Conservation (phyloP, 768 basidiomycete genomes). For the Tulasnella sp. region DNA sequence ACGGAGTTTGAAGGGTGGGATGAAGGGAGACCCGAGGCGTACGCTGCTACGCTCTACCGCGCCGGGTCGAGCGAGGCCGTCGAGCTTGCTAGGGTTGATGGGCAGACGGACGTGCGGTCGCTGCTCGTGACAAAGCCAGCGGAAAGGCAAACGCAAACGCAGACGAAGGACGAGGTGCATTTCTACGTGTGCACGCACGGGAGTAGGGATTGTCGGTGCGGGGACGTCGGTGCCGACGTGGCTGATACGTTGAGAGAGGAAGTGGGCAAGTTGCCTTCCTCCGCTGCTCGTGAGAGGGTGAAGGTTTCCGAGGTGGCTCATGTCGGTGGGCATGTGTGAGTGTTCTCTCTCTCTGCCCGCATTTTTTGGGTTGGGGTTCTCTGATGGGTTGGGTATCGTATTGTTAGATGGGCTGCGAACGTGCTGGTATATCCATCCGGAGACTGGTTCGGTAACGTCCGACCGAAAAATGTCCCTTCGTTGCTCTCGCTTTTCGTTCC, state of each 20-base stretch:
- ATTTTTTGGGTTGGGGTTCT: no score
- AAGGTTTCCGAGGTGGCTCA: conserved; percentile 17
- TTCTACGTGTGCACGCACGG: conserved; percentile 24
- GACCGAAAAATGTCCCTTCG: conserved; percentile 12
- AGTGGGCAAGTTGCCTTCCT: conserved; percentile 4
- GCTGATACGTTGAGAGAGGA: conserved; percentile 15
- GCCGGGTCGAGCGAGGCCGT: not conserved
- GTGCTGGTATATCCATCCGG: conserved; percentile 4
- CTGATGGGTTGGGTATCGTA: no score
- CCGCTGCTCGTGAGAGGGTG: conserved; percentile 11
- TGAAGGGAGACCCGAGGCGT: conserved; percentile 12
- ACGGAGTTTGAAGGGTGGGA: conserved; percentile 11
- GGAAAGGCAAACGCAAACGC: not conserved
- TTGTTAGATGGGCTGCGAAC: conserved; percentile 13
- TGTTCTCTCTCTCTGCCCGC: conserved; percentile 15
- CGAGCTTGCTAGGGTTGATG: not conserved
- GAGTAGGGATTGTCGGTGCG: conserved; percentile 22
- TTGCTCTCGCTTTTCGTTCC: conserved; percentile 10
- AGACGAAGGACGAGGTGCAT: not conserved
- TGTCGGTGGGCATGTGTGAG: conserved; percentile 21
- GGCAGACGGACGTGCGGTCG: not conserved
- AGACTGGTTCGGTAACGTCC: conserved; percentile 19
- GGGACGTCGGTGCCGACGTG: conserved; percentile 20
- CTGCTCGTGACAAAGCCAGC: not conserved
- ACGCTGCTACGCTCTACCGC: conserved; percentile 19